A percentile compares a stretch with the other conserved stretches of the same genome.
Evolutionary conservation across 345 rosid genomes (phyloP).

Genomic region (Moricandia arvensis): DNA sequence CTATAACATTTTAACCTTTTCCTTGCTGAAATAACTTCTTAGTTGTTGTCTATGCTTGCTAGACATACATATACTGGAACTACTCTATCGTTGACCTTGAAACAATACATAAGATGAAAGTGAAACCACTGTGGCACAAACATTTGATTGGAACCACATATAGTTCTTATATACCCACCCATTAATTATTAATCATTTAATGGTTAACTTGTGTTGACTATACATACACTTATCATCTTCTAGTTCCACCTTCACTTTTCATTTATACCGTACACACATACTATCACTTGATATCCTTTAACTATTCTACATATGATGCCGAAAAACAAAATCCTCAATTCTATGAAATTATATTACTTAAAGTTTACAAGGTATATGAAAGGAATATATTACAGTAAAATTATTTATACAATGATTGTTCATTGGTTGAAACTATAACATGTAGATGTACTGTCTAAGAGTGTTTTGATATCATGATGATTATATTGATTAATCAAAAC

Average conservation of each 20-base stretch:
- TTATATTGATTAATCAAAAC: not conserved
- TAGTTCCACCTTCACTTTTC: not conserved
- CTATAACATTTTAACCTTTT: not conserved
- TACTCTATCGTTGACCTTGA: not conserved
- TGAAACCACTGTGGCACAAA: constrained; percentile 14
- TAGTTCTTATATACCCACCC: constrained; percentile 25
- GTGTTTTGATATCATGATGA: not conserved
- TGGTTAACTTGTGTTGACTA: not conserved
- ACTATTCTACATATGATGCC: too few relatives aligned
- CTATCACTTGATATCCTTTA: not conserved
- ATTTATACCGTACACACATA: not conserved
- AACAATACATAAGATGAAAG: not conserved
- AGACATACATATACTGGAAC: not conserved
- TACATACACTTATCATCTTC: not conserved
- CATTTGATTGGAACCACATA: constrained; percentile 14
- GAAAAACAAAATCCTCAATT: too few relatives aligned
- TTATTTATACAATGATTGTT: not conserved
- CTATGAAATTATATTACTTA: too few relatives aligned
- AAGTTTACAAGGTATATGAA: too few relatives aligned
- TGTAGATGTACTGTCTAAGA: not conserved
- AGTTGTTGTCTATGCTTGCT: not conserved
- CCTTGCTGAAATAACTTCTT: not conserved
- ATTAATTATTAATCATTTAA: not conserved
- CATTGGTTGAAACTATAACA: not conserved
- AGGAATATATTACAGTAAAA: not conserved